phyloP scores from a whole-genome alignment of 345 rosid species.

The Linum usitatissimum region DNA sequence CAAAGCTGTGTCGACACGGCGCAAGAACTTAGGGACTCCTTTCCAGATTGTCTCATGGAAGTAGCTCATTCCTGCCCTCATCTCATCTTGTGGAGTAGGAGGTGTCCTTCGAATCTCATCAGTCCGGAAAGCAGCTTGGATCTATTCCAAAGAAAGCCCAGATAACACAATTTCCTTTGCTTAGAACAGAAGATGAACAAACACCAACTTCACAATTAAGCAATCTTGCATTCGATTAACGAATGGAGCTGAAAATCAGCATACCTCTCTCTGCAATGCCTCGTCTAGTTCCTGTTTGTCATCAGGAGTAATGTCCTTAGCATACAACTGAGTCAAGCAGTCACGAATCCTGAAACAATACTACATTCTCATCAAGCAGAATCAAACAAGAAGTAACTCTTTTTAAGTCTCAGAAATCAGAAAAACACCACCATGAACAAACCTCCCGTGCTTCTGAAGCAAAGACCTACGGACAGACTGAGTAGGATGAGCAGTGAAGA shows the following conservation, averaged over 20 bases:
- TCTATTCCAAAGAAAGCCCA: constrained; percentile 23
- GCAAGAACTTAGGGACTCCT: constrained; percentile 95
- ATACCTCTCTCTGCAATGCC: constrained; percentile 89
- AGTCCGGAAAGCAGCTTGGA: constrained; percentile 99
- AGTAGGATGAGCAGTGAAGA: constrained; percentile 97
- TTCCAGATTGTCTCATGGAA: constrained; percentile 99
- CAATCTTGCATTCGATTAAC: background rate
- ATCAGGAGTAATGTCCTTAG: constrained; percentile 93
- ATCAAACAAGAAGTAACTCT: background rate
- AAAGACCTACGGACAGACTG: constrained; percentile 92
- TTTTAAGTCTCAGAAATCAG: too few species aligned
- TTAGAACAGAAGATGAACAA: background rate
- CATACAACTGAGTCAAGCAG: constrained; percentile 79
- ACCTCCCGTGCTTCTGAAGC: constrained; percentile 98
- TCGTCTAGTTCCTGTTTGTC: constrained; percentile 98
- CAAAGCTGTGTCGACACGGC: constrained; percentile 95
- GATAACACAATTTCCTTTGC: background rate
- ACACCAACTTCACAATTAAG: background rate
- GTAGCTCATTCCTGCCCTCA: constrained; percentile 99
- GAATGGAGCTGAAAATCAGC: background rate
- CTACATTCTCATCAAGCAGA: background rate
- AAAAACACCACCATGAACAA: background rate
- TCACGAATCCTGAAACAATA: constrained; percentile 55
- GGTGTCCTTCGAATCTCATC: constrained; percentile 98
- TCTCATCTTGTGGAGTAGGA: constrained; percentile 98